Evolutionary conservation across 257 asterid species (phyloP).

Genomic region (Gardenia jasminoides): DNA sequence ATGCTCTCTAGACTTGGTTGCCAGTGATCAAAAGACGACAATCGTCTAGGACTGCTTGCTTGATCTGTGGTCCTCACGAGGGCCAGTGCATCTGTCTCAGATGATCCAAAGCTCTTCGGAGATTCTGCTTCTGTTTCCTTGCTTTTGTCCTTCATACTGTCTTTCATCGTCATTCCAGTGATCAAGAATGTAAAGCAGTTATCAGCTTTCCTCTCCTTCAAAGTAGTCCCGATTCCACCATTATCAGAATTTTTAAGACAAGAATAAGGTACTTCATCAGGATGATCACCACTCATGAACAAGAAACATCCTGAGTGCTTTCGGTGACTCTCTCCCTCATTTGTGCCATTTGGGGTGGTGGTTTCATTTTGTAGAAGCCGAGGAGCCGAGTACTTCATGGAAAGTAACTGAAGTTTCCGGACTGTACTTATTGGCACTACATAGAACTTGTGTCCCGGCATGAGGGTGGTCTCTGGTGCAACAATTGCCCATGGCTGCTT

Average conservation of each 20-base stretch:
- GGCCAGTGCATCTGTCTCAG: conserved; percentile 9
- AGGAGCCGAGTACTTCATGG: conserved; percentile 23
- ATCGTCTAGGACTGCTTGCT: conserved; percentile 6
- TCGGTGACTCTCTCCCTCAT: not conserved
- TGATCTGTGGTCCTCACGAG: not conserved
- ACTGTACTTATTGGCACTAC: conserved; percentile 58
- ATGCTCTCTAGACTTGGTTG: conserved; percentile 29
- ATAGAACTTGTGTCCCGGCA: conserved; percentile 58
- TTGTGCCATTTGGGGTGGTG: conserved; percentile 1
- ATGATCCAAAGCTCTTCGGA: conserved; percentile 8
- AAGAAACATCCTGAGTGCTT: conserved; percentile 38
- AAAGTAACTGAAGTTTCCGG: conserved; percentile 41
- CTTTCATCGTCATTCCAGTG: conserved; percentile 19
- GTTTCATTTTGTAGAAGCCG: conserved; percentile 1
- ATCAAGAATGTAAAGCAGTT: conserved; percentile 22
- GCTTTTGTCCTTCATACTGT: not conserved
- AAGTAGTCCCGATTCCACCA: not conserved
- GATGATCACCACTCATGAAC: conserved; percentile 19
- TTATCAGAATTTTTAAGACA: conserved; percentile 3
- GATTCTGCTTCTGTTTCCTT: conserved; percentile 18
- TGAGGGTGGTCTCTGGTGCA: conserved; percentile 50
- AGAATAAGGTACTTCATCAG: not conserved
- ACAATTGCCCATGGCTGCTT: conserved; percentile 54
- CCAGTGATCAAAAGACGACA: conserved; percentile 28
- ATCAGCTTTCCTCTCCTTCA: not conserved